Evolutionary conservation across 345 rosid genomes (phyloP).

Genomic region (Syzygium oleosum): DNA sequence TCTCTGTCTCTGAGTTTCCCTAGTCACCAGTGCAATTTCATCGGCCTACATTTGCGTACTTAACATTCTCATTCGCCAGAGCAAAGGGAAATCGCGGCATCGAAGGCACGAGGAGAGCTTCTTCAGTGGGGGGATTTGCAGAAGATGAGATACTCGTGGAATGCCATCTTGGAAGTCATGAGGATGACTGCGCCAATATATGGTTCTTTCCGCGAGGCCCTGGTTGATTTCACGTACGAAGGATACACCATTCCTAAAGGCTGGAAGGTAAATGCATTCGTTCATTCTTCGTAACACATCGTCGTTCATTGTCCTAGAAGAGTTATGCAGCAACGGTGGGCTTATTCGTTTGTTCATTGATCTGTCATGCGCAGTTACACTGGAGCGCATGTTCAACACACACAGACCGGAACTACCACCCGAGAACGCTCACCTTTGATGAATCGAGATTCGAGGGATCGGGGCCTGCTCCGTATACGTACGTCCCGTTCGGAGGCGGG

Average conservation of each 20-base stretch:
- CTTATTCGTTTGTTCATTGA: background rate
- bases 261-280: conserved; percentile 23
- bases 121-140: conserved; percentile 1
- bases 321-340: background rate
- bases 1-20: background rate
- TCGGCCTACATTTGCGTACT: background rate
- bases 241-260: conserved; percentile 39
- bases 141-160: conserved; percentile 8
- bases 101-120: background rate
- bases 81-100: background rate
- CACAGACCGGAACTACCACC: conserved; percentile 3
- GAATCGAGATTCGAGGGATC: conserved; percentile 15
- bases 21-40: background rate
- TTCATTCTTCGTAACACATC: background rate
- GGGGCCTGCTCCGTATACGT: conserved; percentile 7
- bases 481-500: conserved; percentile 19
- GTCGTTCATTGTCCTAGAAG: background rate
- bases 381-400: conserved; percentile 4
- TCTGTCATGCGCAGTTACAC: background rate
- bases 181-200: background rate
- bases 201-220: conserved; percentile 9
- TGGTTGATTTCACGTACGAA: conserved; percentile 22
- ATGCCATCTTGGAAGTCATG: background rate
- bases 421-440: conserved; percentile 3
- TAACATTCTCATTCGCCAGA: background rate